These are phyloP conservation scores for Rhizomucor pusillus DNA, from an alignment of 371 early-diverging fungal genomes.

Conservation along the genomic window DNA sequence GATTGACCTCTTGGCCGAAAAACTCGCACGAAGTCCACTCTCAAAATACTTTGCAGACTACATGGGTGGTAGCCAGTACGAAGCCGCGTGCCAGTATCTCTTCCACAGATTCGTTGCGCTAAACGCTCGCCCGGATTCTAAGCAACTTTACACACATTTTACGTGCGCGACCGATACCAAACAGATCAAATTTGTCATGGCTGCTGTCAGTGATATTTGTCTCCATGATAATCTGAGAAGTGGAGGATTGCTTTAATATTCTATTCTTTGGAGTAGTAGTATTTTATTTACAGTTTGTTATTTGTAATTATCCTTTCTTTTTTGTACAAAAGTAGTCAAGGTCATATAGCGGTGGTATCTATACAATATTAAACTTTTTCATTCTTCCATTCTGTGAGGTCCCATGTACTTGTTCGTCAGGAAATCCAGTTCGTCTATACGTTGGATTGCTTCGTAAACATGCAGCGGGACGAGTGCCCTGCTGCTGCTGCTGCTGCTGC, in stretches of 20 bases:
- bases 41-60: conserved; percentile 71
- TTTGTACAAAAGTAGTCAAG: too few species aligned
- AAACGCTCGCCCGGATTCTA: conserved; percentile 36
- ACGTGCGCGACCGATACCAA: conserved; percentile 68
- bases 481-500: conserved; percentile 20
- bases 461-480: conserved; percentile 53
- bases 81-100: conserved; percentile 51
- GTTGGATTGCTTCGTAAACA: conserved; percentile 45
- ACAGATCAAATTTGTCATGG: conserved; percentile 74
- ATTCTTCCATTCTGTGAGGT: conserved; percentile 3
- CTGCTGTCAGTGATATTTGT: conserved; percentile 74
- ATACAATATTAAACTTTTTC: too few species aligned
- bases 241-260: conserved; percentile 53
- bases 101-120: conserved; percentile 38
- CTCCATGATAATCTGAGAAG: conserved; percentile 62
- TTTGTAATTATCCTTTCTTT: too few species aligned
- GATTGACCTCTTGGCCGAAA: conserved; percentile 75
- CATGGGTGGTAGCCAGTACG: conserved; percentile 64
- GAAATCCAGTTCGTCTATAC: conserved; percentile 48
- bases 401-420: conserved; percentile 53
- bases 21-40: conserved; percentile 62
- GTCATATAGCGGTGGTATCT: too few species aligned
- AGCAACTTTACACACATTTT: conserved; percentile 51
- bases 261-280: not conserved
- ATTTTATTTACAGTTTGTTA: too few species aligned